phyloP scores from a whole-genome alignment of 1,139 yeast species.

The Candida tetrigidarum region DNA sequence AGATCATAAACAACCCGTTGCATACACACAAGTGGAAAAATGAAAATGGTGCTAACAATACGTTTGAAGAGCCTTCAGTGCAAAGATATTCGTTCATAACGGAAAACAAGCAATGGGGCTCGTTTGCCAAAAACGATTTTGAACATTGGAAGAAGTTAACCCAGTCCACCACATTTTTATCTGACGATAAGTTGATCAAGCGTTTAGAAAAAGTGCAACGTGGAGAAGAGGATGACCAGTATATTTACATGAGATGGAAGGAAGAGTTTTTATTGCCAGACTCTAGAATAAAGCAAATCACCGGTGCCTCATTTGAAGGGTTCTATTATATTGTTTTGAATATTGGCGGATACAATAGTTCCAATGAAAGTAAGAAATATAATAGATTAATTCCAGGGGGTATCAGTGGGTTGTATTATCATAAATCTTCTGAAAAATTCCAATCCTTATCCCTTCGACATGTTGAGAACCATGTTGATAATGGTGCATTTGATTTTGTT shows the following conservation, averaged over 20 bases:
- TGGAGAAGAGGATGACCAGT: conserved; percentile 36
- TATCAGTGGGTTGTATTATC: conserved; percentile 81
- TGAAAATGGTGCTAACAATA: conserved; percentile 16
- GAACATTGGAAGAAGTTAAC: conserved; percentile 88
- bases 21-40: conserved; percentile 11
- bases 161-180: conserved; percentile 30
- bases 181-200: conserved; percentile 29
- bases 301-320: conserved; percentile 92
- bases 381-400: conserved; percentile 48
- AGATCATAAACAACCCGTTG: conserved; percentile 68
- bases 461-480: conserved; percentile 34
- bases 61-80: conserved; percentile 18
- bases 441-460: conserved; percentile 52
- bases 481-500: conserved; percentile 17
- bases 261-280: conserved; percentile 87
- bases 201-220: conserved; percentile 35
- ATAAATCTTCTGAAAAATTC: conserved; percentile 73
- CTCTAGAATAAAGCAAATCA: conserved; percentile 63
- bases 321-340: conserved; percentile 87
- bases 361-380: conserved; percentile 3
- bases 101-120: conserved; percentile 57
- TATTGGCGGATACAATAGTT: conserved; percentile 48
- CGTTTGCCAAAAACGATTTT: conserved; percentile 69
- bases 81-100: conserved; percentile 43
- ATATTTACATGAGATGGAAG: conserved; percentile 92